Percentiles rank a stretch among this genome's conserved stretches.
Evolutionary conservation across 768 basidiomycete genomes (phyloP).

Genomic region (Terana coerulea): DNA sequence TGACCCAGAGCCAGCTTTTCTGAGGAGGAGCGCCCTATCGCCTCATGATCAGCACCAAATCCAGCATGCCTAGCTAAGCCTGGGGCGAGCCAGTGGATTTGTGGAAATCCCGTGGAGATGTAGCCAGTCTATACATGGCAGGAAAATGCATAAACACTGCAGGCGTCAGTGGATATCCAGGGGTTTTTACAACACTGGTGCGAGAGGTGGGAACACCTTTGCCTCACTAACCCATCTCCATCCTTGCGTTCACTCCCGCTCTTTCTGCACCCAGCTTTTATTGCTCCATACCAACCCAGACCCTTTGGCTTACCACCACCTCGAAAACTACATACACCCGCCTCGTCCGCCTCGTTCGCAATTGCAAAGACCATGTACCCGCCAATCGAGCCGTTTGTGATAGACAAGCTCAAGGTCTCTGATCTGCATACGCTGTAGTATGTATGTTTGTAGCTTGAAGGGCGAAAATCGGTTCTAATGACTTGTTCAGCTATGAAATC

Average conservation of each 20-base stretch:
- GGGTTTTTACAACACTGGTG: too few species aligned
- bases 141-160: too few species aligned
- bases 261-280: neutral
- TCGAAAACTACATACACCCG: neutral
- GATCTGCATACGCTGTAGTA: slow-evolving; percentile 77
- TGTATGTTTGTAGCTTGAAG: slow-evolving; percentile 19
- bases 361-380: slow-evolving; percentile 56
- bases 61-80: too few species aligned
- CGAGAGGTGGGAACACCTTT: too few species aligned
- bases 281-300: neutral
- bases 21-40: neutral
- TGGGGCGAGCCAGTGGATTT: too few species aligned
- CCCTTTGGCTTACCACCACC: neutral
- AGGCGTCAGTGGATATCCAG: too few species aligned
- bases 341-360: neutral
- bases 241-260: neutral
- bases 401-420: slow-evolving; percentile 65
- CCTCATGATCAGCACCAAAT: slow-evolving; percentile 6
- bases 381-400: slow-evolving; percentile 58
- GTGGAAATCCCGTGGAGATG: too few species aligned
- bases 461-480: neutral
- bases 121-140: too few species aligned
- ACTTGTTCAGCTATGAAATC: slow-evolving; percentile 63
- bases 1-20: too few species aligned
- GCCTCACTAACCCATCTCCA: too few species aligned